Conservation (phyloP, 2,329 filamentous ascomycete species). For the Hypoxylon sp. region DNA sequence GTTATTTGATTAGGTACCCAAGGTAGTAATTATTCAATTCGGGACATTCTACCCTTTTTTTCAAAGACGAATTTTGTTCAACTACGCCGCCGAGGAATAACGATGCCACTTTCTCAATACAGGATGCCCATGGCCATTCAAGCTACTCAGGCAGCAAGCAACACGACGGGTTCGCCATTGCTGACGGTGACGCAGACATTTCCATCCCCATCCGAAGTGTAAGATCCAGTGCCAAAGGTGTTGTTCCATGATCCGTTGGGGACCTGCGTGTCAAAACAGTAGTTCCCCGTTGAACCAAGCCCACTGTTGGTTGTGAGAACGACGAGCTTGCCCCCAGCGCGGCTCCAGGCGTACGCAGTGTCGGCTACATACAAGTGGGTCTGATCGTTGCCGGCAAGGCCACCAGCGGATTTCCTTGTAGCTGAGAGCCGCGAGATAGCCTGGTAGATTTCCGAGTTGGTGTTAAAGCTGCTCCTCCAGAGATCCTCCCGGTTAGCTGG, state of each 20-base stretch:
- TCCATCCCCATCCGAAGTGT: constrained; percentile 59
- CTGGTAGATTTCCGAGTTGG: constrained; percentile 63
- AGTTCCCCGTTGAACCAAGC: constrained; percentile 55
- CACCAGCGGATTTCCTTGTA: constrained; percentile 62
- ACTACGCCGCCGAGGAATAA: neutral
- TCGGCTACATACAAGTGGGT: constrained; percentile 59
- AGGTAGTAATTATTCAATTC: neutral
- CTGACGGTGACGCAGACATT: constrained; percentile 59
- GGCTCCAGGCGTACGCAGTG: constrained; percentile 63
- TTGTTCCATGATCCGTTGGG: constrained; percentile 59
- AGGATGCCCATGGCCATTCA: too few relatives aligned
- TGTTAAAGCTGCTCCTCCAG: constrained; percentile 68
- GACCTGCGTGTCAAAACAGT: constrained; percentile 61
- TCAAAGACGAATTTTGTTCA: neutral
- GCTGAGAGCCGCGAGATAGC: constrained; percentile 62
- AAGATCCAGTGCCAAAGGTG: constrained; percentile 56
- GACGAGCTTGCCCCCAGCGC: constrained; percentile 61
- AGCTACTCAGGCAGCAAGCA: constrained; percentile 44
- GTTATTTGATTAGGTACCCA: neutral
- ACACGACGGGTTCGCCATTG: constrained; percentile 62
- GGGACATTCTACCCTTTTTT: neutral
- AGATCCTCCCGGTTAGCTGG: constrained; percentile 70
- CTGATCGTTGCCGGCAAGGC: constrained; percentile 62
- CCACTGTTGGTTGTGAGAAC: constrained; percentile 64
- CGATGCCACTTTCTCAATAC: neutral